Conservation (phyloP, 2,329 filamentous ascomycete genomes). For the Penicillium verrucosum region DNA sequence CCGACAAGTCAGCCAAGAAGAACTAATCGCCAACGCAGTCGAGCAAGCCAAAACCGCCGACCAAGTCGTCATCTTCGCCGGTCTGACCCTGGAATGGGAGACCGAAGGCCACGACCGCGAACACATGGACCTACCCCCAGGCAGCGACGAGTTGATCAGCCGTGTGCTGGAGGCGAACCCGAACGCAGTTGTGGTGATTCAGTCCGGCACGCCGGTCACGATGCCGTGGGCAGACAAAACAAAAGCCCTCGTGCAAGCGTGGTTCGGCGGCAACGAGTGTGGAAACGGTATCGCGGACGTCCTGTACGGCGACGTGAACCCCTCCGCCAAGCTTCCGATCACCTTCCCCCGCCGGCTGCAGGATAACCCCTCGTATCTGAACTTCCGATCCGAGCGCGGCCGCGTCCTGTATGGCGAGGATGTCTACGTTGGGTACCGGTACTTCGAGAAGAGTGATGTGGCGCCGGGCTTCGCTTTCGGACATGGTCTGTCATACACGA, state of each 20-base stretch:
- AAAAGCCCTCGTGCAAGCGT: constrained; percentile 67
- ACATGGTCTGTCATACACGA: constrained; percentile 74
- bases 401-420: constrained; percentile 75
- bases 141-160: constrained; percentile 58
- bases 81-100: constrained; percentile 78
- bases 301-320: constrained; percentile 70
- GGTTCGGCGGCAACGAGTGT: constrained; percentile 85
- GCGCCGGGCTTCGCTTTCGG: constrained; percentile 73
- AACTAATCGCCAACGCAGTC: constrained; percentile 64
- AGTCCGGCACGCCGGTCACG: constrained; percentile 68
- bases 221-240: constrained; percentile 49
- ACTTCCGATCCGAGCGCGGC: constrained; percentile 68
- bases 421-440: constrained; percentile 76
- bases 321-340: constrained; percentile 70
- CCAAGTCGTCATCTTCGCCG: constrained; percentile 74
- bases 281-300: constrained; percentile 78
- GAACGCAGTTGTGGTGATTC: constrained; percentile 69
- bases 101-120: constrained; percentile 65
- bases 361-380: constrained; percentile 73
- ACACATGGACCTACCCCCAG: constrained; percentile 56
- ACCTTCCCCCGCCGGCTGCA: constrained; percentile 66
- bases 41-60: constrained; percentile 66
- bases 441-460: constrained; percentile 69
- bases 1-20: constrained; percentile 55
- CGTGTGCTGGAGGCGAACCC: constrained; percentile 65